Evolutionary conservation across 148 eudicot species (phyloP).

Genomic region (Amaranthus cruentus): DNA sequence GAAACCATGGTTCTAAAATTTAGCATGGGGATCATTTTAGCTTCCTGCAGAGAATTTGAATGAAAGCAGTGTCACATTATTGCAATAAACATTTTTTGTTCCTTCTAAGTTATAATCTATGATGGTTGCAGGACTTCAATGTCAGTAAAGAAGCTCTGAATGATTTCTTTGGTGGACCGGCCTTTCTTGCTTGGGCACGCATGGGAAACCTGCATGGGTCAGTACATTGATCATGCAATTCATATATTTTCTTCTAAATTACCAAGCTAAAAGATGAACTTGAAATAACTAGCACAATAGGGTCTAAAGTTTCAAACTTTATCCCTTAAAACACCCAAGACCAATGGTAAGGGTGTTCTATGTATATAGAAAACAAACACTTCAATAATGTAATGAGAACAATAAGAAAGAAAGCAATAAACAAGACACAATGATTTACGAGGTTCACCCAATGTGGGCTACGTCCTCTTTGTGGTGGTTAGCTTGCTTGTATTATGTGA

Average conservation of each 20-base stretch:
- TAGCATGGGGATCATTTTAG: conserved; percentile 9
- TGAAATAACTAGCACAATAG: no score
- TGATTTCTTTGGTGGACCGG: conserved; percentile 96
- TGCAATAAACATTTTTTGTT: conserved; percentile 4
- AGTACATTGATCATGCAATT: conserved; percentile 20
- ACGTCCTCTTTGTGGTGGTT: no score
- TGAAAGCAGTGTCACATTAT: neutral
- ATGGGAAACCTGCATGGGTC: conserved; percentile 98
- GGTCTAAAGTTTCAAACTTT: no score
- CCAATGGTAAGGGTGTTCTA: no score
- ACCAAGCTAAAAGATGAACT: neutral
- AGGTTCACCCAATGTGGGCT: no score
- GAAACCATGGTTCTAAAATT: neutral
- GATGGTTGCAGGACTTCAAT: conserved; percentile 57
- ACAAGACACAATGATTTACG: no score
- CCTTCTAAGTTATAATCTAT: conserved; percentile 15
- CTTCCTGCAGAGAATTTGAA: conserved; percentile 2
- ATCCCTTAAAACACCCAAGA: no score
- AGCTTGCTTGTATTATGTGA: no score
- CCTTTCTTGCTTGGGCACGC: conserved; percentile 99
- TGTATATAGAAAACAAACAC: no score
- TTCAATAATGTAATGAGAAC: no score
- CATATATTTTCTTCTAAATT: neutral
- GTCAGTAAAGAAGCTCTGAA: conserved; percentile 58
- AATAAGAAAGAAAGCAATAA: no score